These are phyloP conservation scores for Posidonia oceanica DNA, from an alignment of 116 monocot species.

Conservation along the genomic window DNA sequence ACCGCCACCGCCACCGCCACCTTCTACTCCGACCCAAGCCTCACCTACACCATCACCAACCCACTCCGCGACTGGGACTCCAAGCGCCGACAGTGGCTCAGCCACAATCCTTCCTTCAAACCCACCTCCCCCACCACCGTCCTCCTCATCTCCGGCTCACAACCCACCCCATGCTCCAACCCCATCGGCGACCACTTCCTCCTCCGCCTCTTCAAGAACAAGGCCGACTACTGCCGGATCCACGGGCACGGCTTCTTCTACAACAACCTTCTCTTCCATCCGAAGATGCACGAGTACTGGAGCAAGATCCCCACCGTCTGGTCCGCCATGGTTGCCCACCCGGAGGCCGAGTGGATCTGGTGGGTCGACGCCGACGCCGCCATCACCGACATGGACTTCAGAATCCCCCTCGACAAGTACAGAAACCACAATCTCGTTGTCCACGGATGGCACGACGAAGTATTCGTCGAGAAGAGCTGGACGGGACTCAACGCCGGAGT, in stretches of 20 bases:
- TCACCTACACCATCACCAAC: conserved; percentile 40
- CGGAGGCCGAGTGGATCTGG: conserved; percentile 88
- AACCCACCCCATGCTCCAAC: conserved; percentile 46
- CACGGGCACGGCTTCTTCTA: conserved; percentile 66
- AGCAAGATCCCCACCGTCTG: conserved; percentile 63
- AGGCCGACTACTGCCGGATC: conserved; percentile 77
- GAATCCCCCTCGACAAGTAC: conserved; percentile 43
- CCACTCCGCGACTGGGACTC: conserved; percentile 40
- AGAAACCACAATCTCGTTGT: conserved; percentile 44
- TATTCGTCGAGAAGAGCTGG: conserved; percentile 55
- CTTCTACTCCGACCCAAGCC: conserved; percentile 61
- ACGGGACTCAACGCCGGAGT: conserved; percentile 84
- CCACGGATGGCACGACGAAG: conserved; percentile 60
- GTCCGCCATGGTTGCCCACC: conserved; percentile 80
- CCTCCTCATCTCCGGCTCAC: conserved; percentile 66
- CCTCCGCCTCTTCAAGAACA: conserved; percentile 75
- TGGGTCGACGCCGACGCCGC: conserved; percentile 95
- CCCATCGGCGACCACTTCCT: conserved; percentile 71
- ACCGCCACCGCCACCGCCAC: not conserved
- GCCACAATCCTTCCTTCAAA: conserved; percentile 19
- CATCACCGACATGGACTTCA: conserved; percentile 92
- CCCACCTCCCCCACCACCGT: conserved; percentile 15
- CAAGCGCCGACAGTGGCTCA: conserved; percentile 18
- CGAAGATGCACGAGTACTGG: conserved; percentile 61
- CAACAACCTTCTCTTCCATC: conserved; percentile 69